Evolutionary conservation across 2,329 filamentous ascomycete species (phyloP), one percentile per base, ranked within the genome.

Genomic region (Nigrospora sphaerica): DNA sequence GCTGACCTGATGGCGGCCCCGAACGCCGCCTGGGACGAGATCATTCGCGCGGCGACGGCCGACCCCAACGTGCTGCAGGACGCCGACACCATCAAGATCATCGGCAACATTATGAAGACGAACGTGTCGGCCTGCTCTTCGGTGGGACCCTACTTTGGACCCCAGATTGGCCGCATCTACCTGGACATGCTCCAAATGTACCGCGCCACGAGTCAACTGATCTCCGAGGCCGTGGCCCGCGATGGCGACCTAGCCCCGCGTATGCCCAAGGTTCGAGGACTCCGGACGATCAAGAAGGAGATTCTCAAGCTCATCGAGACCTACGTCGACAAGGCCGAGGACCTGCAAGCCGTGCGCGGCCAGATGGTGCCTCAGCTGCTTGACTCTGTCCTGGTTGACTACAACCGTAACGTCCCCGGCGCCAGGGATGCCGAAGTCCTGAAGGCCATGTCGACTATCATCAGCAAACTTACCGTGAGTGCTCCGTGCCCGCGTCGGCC

Each of bases 61-160:
- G 85, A 96, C 62, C 89, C 93, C 0, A 78, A 83, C 18, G 90
- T 93, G 55, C 76, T 98, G 12, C 89, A 97, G 65, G 90, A 97
- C 60, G 75, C 84, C 12, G 91, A 98, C 57, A 95, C 91, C 1
- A 97, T 98, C 72, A 98, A 98, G 74, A 85, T 98, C 55, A 91
- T 98, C 52, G 93, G 93, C 55, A 98, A 98, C 69, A 96, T 98
- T 63, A 98, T 98, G 93, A 98, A 98, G 79, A 98, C 93, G 1
- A 98, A 98, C 59, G 93, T 98, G 5, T 92, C 95, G n/a, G 93
- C 93, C 33, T 98, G 93, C 67, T 88, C 88, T 33, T 97, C 93
- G 1, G 93, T 98, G 48, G 93, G 95, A 32, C 83, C 88, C 44
- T 98, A 97, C 70, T 98, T 98, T 68, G 96, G 95, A 62, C 92